A percentile compares a stretch with the other conserved stretches of the same genome.
Conservation (phyloP, 2,329 filamentous ascomycete genomes). For the Sarocladiaceae sp. region DNA sequence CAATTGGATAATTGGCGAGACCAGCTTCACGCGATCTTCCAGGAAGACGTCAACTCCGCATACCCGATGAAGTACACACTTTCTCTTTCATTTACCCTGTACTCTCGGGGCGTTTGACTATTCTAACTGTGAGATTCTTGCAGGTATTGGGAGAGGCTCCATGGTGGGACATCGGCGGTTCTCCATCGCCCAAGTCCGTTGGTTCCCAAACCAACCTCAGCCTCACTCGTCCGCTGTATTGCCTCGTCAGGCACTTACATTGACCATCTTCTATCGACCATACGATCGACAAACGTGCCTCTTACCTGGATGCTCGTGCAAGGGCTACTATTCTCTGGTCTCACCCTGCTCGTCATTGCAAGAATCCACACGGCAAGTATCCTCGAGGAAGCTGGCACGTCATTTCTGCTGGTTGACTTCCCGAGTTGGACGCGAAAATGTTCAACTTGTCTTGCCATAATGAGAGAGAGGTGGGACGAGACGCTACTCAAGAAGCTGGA, state of each 20-base stretch:
- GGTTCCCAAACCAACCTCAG: background rate
- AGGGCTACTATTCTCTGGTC: constrained; percentile 11
- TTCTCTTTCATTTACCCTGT: no score
- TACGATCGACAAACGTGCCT: constrained; percentile 9
- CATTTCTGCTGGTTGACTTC: constrained; percentile 12
- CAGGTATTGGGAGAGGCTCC: constrained; percentile 12
- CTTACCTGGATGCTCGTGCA: constrained; percentile 12
- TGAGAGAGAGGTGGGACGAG: constrained; percentile 12
- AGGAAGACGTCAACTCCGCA: no score
- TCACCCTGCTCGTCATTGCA: constrained; percentile 11
- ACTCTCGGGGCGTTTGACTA: no score
- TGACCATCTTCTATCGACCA: background rate
- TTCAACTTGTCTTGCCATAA: constrained; percentile 10
- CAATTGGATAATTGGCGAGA: background rate
- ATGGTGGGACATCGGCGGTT: constrained; percentile 11
- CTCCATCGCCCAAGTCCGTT: constrained; percentile 12
- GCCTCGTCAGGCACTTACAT: background rate
- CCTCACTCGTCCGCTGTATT: background rate
- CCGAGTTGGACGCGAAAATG: constrained; percentile 11
- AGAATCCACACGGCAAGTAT: background rate
- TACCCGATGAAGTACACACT: no score
- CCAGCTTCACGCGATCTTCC: no score
- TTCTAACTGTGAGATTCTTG: background rate
- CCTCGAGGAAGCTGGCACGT: background rate
- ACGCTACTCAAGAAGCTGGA: constrained; percentile 9